Conservation (phyloP, 306 rosid species). For the Oemleria cerasiformis region DNA sequence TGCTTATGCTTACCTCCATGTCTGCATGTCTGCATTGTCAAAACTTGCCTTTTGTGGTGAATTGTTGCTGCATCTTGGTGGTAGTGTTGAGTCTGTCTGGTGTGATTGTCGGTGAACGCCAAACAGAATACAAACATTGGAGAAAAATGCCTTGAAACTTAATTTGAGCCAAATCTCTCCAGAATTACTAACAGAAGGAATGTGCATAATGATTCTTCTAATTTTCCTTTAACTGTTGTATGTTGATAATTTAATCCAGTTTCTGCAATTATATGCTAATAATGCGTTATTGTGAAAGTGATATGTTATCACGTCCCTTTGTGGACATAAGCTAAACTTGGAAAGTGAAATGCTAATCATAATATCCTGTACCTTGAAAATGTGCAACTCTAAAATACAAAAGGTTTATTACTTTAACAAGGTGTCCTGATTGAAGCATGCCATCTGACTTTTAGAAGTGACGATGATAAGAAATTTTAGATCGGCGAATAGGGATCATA, state of each 20-base stretch:
- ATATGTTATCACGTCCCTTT: neutral
- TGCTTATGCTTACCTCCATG: neutral
- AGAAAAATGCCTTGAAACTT: neutral
- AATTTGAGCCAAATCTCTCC: neutral
- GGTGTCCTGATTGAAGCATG: constrained; percentile 10
- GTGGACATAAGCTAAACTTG: neutral
- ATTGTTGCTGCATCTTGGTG: neutral
- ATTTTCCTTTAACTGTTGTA: neutral
- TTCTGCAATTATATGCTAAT: neutral
- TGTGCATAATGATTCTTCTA: neutral
- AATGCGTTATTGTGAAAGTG: constrained; percentile 8
- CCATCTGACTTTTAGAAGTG: neutral
- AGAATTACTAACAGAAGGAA: neutral
- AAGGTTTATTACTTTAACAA: neutral
- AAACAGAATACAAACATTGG: neutral
- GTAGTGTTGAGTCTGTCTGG: neutral
- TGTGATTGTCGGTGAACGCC: neutral
- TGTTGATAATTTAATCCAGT: neutral
- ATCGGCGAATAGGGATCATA: neutral
- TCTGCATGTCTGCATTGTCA: constrained; percentile 7
- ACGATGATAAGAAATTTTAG: neutral
- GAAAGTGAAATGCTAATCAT: constrained; percentile 5
- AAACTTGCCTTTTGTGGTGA: neutral
- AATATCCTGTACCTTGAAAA: neutral
- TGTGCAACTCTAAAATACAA: neutral